Percentiles rank a stretch among this genome's conserved stretches.
Conservation (phyloP, 83 land plant genomes). For the Isoetes engelmannii region DNA sequence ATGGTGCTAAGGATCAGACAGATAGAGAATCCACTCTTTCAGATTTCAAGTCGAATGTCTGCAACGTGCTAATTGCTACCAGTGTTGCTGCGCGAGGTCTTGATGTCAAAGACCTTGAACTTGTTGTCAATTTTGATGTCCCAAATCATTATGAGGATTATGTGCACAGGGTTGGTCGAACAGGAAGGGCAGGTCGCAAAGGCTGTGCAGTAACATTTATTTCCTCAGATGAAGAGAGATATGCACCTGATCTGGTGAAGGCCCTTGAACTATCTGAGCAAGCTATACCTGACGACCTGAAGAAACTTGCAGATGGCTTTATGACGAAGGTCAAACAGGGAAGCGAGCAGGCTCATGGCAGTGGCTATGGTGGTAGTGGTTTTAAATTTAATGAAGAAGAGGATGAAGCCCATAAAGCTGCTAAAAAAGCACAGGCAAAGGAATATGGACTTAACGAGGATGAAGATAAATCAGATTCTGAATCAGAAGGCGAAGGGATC, state of each 20-base stretch:
- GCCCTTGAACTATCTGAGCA: constrained; percentile 89
- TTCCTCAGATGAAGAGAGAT: constrained; percentile 72
- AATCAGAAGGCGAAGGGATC: constrained; percentile 73
- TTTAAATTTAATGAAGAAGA: constrained; percentile 97
- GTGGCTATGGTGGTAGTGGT: constrained; percentile 99
- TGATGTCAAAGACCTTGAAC: constrained; percentile 93
- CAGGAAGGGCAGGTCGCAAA: constrained; percentile 90
- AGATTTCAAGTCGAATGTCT: constrained; percentile 86
- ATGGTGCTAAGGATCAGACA: constrained; percentile 95
- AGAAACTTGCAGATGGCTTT: constrained; percentile 76
- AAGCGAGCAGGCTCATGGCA: constrained; percentile 82
- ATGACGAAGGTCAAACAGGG: constrained; percentile 92
- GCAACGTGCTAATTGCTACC: constrained; percentile 86
- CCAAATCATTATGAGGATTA: constrained; percentile 97
- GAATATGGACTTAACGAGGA: constrained; percentile 88
- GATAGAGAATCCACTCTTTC: constrained; percentile 86
- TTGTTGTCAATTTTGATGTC: constrained; percentile 86
- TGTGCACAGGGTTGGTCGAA: constrained; percentile 92
- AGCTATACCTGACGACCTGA: constrained; percentile 85
- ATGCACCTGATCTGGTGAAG: constrained; percentile 89
- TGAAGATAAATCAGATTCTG: constrained; percentile 86
- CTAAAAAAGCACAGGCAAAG: constrained; percentile 92
- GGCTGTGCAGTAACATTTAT: constrained; percentile 84
- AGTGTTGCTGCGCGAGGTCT: constrained; percentile 91
- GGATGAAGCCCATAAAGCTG: constrained; percentile 86